Conservation (phyloP, 2,329 filamentous ascomycete species). For the Sporothrix curviconia region DNA sequence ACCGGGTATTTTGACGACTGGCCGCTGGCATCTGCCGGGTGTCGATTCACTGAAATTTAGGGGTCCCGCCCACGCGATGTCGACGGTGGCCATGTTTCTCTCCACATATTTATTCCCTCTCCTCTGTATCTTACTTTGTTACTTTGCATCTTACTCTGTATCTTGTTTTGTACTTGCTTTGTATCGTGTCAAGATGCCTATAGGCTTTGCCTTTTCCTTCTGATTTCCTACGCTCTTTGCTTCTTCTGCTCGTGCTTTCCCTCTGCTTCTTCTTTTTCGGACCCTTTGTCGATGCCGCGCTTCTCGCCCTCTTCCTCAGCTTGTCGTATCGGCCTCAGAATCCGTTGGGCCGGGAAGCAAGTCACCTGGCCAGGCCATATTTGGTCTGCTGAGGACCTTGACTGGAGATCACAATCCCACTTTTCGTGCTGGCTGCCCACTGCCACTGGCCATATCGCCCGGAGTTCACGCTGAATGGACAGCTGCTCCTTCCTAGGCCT, state of each 20-base stretch:
- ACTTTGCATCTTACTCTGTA: background rate
- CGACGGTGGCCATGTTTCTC: background rate
- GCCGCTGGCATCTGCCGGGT: background rate
- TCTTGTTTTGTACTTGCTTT: background rate
- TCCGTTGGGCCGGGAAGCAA: too few relatives aligned
- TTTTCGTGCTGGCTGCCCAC: background rate
- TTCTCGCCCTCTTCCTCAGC: too few relatives aligned
- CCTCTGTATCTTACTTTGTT: background rate
- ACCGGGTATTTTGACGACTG: background rate
- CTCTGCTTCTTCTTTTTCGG: too few relatives aligned
- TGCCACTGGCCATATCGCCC: background rate
- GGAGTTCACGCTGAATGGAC: background rate
- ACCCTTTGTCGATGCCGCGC: too few relatives aligned
- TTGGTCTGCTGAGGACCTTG: background rate
- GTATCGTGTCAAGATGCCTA: background rate
- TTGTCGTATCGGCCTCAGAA: too few relatives aligned
- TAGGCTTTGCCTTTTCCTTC: too few relatives aligned
- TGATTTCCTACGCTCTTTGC: too few relatives aligned
- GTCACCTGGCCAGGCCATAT: background rate
- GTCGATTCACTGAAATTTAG: background rate
- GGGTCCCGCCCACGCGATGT: slow-evolving; percentile 1
- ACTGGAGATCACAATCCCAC: slow-evolving; percentile 4
- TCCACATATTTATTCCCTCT: background rate
- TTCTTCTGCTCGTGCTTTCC: too few relatives aligned
- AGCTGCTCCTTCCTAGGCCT: background rate